Conservation (phyloP, 2,329 filamentous ascomycete species). For the Gaeumannomyces tritici region DNA sequence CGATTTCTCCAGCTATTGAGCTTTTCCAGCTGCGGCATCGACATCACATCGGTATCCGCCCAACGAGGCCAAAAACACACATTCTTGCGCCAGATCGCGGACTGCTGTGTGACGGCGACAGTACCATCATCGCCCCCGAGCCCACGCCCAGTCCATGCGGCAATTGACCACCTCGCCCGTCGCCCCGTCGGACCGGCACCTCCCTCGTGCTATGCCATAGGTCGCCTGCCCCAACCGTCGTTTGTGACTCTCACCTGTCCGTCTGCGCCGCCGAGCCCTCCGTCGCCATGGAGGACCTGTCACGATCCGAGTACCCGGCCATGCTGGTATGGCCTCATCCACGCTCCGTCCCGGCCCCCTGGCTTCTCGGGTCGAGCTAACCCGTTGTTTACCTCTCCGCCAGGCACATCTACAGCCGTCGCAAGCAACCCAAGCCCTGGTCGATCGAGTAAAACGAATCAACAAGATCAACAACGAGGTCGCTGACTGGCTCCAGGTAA, state of each 20-base stretch:
- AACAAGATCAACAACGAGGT: conserved; percentile 80
- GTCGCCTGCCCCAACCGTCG: not conserved
- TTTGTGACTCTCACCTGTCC: not conserved
- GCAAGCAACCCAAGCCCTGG: conserved; percentile 73
- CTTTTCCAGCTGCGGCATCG: not conserved
- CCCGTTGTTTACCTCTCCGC: not conserved
- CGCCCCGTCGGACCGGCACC: not conserved
- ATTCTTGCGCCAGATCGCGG: no score
- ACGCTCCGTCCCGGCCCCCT: not conserved
- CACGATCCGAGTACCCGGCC: conserved; percentile 83
- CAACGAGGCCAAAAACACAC: not conserved
- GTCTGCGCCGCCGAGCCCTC: conserved; percentile 1
- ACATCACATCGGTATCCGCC: not conserved
- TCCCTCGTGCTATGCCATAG: conserved; percentile 4
- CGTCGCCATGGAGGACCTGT: conserved; percentile 58
- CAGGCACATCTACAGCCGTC: conserved; percentile 72
- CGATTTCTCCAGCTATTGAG: not conserved
- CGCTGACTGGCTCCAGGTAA: conserved; percentile 93
- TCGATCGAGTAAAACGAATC: conserved; percentile 82
- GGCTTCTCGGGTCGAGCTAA: not conserved
- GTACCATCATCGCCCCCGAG: not conserved
- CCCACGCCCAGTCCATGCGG: not conserved
- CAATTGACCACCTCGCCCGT: not conserved
- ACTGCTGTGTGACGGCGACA: not conserved
- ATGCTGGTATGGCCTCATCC: conserved; percentile 65